Percentiles rank a stretch among this genome's conserved stretches.
These are phyloP conservation scores for Purpureocillium takamizusanense DNA, from an alignment of 2,329 filamentous ascomycete genomes.

Conservation along the genomic window DNA sequence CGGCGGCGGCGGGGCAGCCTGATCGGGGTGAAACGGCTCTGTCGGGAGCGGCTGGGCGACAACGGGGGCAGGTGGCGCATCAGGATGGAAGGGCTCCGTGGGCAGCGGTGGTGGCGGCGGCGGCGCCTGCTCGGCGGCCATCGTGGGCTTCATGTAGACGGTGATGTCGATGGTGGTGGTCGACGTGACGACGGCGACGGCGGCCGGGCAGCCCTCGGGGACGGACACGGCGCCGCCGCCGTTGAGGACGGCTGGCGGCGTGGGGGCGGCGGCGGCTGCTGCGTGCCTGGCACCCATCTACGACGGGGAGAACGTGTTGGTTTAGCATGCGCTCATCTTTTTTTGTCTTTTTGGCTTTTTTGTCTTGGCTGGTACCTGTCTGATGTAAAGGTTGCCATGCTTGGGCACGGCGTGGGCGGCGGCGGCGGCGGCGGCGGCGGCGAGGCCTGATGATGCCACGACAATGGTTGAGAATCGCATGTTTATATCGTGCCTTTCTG, in stretches of 20 bases:
- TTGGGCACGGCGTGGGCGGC: no score
- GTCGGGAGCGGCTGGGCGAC: background rate
- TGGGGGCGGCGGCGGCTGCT: background rate
- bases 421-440: no score
- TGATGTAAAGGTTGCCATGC: no score
- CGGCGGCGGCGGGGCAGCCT: no score
- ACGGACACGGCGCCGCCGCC: background rate
- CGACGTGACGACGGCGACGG: conserved; percentile 14
- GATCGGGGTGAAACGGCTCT: no score
- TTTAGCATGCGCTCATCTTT: no score
- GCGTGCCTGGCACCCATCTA: background rate
- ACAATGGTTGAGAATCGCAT: no score
- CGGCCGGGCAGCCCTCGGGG: conserved; percentile 12
- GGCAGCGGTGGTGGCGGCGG: conserved; percentile 13
- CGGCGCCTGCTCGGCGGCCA: conserved; percentile 3
- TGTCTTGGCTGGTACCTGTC: no score
- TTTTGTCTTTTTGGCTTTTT: no score
- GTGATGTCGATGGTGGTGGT: conserved; percentile 23
- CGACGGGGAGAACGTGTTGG: background rate
- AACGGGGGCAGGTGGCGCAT: conserved; percentile 1
- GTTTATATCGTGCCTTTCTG: no score
- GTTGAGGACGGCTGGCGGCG: background rate
- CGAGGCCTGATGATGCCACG: no score
- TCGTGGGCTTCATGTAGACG: conserved; percentile 11
- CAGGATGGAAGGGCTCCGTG: conserved; percentile 3